Base-by-base conservation (phyloP, 2,329 filamentous ascomycete genomes). In the Phaeosphaeriaceae sp. region DNA sequence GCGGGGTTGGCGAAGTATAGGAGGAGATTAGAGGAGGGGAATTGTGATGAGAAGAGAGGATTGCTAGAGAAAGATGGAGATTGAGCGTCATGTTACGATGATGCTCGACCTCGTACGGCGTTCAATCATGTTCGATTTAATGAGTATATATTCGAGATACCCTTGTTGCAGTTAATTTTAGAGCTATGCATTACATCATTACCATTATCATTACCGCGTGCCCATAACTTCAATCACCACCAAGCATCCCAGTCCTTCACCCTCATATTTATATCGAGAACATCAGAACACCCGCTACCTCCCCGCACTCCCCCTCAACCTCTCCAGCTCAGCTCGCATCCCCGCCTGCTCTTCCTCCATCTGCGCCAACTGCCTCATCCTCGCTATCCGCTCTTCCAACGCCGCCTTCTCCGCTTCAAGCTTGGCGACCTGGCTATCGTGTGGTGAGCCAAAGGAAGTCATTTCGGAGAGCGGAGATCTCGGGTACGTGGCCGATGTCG, bases 1-100 rank as follows among this genome's bases (percentile, higher is more conserved):
- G 74, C 76, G 3, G 75, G 74, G 7, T 59, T 78, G 61, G 68
- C 58, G 56, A 62, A 61, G 56, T 71, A 48, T 31, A 24, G 61
- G 51, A 59, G 64, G 44, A 20, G 7, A 31, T 5, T n/a, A 17
- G 19, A 48, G 17, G 48, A 21, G 21, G 21, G 11, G 2, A 33
- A 17, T n/a, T 9, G 15, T 2, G 52, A 56, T 11, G 53, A 61
- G 48, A 58, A 53, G 27, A 54, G 22, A 10, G 45, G 24, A 6
- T 40, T 61, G 56, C 20, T 63, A 36, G 31, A 13, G 3, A 36
- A 36, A 15, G 13, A 13, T 7, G 31, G 31, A 13, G 9, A 15
- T 3, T 11, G 7, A 36, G 7, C 13, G 7, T 36, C 3, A 13
- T 36, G 31, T 7, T 36, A 36, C 13, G 7, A 7, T 15, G 31